Conservation (phyloP, 768 basidiomycete species). For the Auriscalpium orientale region DNA sequence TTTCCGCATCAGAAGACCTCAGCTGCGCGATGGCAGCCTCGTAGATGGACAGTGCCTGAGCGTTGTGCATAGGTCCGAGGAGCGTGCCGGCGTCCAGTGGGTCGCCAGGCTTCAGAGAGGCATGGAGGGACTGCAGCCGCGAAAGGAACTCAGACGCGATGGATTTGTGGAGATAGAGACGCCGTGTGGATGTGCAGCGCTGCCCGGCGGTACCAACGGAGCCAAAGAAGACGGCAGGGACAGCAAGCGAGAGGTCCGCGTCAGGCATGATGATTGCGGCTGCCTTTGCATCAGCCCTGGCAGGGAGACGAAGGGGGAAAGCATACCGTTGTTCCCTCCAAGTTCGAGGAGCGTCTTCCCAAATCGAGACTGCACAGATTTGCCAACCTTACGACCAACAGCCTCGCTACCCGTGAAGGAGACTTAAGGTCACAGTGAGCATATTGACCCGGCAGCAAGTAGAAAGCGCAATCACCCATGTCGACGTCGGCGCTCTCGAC, state of each 20-base stretch:
- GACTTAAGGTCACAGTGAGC: conserved; percentile 38
- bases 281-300: conserved; percentile 22
- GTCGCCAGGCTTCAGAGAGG: conserved; percentile 71
- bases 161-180: conserved; percentile 79
- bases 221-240: conserved; percentile 89
- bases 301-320: conserved; percentile 2
- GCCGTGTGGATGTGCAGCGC: conserved; percentile 86
- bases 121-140: conserved; percentile 67
- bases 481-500: conserved; percentile 70
- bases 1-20: conserved; percentile 58
- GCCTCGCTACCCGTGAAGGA: conserved; percentile 94
- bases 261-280: conserved; percentile 91
- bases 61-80: conserved; percentile 80
- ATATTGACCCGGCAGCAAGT: too few species aligned
- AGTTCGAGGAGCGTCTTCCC: conserved; percentile 88
- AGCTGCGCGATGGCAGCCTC: conserved; percentile 53
- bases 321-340: conserved; percentile 88
- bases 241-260: conserved; percentile 84
- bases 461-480: conserved; percentile 45
- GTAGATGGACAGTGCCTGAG: conserved; percentile 62
- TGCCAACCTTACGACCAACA: conserved; percentile 84
- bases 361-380: conserved; percentile 77
- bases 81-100: conserved; percentile 69
- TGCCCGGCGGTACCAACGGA: conserved; percentile 76
- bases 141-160: conserved; percentile 73